Percentiles rank a stretch among this genome's conserved stretches.
These are phyloP conservation scores for Aspergillus puulaauensis DNA, from an alignment of 2,329 filamentous ascomycete species.

Conservation along the genomic window DNA sequence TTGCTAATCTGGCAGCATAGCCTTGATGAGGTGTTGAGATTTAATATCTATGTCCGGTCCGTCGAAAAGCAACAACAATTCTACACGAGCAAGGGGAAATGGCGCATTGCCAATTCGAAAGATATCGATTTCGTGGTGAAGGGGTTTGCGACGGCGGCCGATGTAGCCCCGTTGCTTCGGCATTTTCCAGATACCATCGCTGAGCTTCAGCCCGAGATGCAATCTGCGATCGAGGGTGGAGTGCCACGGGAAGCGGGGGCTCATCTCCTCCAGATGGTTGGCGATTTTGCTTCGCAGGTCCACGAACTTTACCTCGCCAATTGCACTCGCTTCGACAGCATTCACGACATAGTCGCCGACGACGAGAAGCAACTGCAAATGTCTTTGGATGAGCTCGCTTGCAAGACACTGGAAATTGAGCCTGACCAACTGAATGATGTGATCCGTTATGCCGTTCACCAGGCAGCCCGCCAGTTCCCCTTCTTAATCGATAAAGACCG, in stretches of 20 bases:
- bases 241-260: constrained; percentile 40
- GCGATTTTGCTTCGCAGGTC: constrained; percentile 33
- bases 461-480: constrained; percentile 28
- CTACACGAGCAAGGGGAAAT: constrained; percentile 44
- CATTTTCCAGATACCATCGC: constrained; percentile 48
- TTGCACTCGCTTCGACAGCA: constrained; percentile 32
- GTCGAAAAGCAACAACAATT: constrained; percentile 44
- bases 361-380: constrained; percentile 33
- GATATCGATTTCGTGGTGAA: constrained; percentile 51
- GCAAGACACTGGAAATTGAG: constrained; percentile 32
- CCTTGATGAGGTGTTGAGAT: constrained; percentile 27
- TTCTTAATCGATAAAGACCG: constrained; percentile 37
- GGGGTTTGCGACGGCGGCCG: constrained; percentile 46
- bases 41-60: constrained; percentile 44
- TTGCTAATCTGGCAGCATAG: constrained; percentile 8
- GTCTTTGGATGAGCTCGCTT: constrained; percentile 39
- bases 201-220: constrained; percentile 28
- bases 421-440: constrained; percentile 30
- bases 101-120: constrained; percentile 38
- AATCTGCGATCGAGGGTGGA: constrained; percentile 41
- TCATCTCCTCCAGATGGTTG: constrained; percentile 35
- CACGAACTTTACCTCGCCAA: constrained; percentile 36
- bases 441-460: constrained; percentile 37
- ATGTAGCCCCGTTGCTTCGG: constrained; percentile 49
- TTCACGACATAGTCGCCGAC: constrained; percentile 41